Base-by-base conservation (phyloP, 106 monocot genomes). In the Acorus calamus region DNA sequence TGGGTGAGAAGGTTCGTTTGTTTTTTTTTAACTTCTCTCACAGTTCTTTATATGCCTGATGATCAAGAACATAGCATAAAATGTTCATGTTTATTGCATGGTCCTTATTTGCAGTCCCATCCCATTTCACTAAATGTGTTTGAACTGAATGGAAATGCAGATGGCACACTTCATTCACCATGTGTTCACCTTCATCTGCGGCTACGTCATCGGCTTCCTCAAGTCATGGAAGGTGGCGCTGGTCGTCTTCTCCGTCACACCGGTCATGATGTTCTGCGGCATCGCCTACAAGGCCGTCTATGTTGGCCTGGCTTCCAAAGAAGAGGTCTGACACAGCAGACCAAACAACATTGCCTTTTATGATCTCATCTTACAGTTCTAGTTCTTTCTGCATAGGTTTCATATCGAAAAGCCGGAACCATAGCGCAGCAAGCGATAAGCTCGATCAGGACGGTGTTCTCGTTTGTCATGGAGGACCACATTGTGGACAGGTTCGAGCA, bases 391-490 rank as follows among this genome's bases (percentile, higher is more conserved):
- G 46, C 42, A 42, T 55, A 80, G 80, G 66, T 67, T 8, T 75
- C 80, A 11, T 81, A 81, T 10, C 47, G 63, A 43, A 67, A 61
- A 14, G 80, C 76, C 2, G 72, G 72, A 0, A 64, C 63, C 50
- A 45, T 81, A 68, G 80, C 76, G 7, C 80, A 81, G 53, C 80
- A 81, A 12, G 80, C 76, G 6, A 76, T 81, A 42, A 76, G 64
- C 72, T 81, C 76, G 3, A 69, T 81, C 13, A 52, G 76, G 55
- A 81, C 80, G 0, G 76, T 81, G 50, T 43, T 76, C 8, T 81
- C 80, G 11, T 76, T 81, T 46, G 76, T 76, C 6, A 76, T 76
- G 76, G 80, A 81, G 76, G 76, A 81, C 8, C 5, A 45, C 8
- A 28, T 81, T n/a, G 80, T 68, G 0, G 64, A 63, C n/a, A 64